Conservation (phyloP, 352 stramenopile species). For the Phytopythium aichiense region DNA sequence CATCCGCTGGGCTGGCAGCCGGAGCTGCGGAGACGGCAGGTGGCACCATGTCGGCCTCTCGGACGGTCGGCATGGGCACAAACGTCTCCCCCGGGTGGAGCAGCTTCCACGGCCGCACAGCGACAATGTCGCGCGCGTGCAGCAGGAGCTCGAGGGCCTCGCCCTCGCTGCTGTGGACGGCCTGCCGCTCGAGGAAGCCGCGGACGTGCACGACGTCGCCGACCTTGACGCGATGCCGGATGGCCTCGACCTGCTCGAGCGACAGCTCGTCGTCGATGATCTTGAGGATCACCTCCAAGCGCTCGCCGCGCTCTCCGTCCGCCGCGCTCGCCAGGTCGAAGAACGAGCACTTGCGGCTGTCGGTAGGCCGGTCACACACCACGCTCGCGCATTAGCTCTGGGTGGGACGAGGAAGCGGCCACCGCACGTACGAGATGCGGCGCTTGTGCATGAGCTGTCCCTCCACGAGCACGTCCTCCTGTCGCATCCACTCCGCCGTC, state of each 20-base stretch:
- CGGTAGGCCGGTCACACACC: neutral
- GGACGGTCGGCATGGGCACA: conserved; percentile 44
- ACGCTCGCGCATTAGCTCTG: neutral
- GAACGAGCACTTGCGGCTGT: conserved; percentile 70
- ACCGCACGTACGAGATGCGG: conserved; percentile 48
- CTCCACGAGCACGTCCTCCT: conserved; percentile 46
- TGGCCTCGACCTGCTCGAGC: conserved; percentile 52
- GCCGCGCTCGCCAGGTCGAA: conserved; percentile 55
- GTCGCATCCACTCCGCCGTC: neutral
- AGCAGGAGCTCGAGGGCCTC: conserved; percentile 24
- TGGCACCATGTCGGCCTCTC: conserved; percentile 13
- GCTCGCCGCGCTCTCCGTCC: conserved; percentile 17
- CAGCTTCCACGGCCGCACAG: conserved; percentile 48
- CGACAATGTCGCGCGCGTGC: conserved; percentile 35
- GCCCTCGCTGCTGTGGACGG: neutral
- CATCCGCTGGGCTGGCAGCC: neutral
- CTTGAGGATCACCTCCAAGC: conserved; percentile 76
- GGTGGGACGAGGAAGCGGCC: neutral
- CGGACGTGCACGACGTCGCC: conserved; percentile 62
- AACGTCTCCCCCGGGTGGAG: conserved; percentile 51
- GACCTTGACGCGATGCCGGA: conserved; percentile 57
- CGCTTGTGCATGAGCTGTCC: conserved; percentile 74
- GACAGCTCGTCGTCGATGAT: conserved; percentile 66
- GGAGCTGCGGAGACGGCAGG: conserved; percentile 3
- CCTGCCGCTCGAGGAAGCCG: conserved; percentile 52